Base-by-base conservation (phyloP, 2,329 filamentous ascomycete genomes). In the Diaporthe vexans region DNA sequence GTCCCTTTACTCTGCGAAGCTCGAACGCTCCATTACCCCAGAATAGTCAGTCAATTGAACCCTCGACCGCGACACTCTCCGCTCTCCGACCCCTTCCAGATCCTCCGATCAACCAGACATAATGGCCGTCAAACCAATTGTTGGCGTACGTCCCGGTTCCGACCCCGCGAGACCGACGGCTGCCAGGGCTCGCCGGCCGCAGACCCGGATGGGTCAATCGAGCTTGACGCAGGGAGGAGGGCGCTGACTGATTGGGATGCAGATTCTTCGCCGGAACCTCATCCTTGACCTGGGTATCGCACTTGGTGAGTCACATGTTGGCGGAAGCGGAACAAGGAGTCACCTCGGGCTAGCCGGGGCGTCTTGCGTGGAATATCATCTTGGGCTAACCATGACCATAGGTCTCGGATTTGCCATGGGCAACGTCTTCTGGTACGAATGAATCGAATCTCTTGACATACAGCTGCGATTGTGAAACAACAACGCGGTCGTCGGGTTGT, bases 221-320 rank as follows among this genome's bases (percentile, higher is more conserved):
- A 48, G 40, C 52, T 61, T 35, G n/a, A 68, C 63, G 63, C 63
- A 54, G 56, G 61, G 46, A 52, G 48, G 46, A 52, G 48, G 54
- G 63, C 54, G 81, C 84, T 83, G 83, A 84, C 82, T 77, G 77
- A 75, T 71, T 54, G 37, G 56, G 69, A 21, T 72, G 21, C 78
- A 91, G 89, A 91, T 91, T 87, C 87, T 91, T 83, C 88, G 88
- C 84, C 86, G 88, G 82, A 85, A 86, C 82, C 88, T 91, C 81
- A 85, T 91, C 80, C 81, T 87, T 77, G 89, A 91, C 81, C 84
- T 91, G 75, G 80, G 84, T 74, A 86, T 91, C 80, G 88, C 84
- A 77, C 85, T 91, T 74, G 88, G 89, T 91, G 86, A 76, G 88
- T 85, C 10, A 7, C 71, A 51, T 48, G 15, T 70, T 17, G 21